Evolutionary conservation across 179 eudicot species (phyloP).

Genomic region (Beta lomatogona): DNA sequence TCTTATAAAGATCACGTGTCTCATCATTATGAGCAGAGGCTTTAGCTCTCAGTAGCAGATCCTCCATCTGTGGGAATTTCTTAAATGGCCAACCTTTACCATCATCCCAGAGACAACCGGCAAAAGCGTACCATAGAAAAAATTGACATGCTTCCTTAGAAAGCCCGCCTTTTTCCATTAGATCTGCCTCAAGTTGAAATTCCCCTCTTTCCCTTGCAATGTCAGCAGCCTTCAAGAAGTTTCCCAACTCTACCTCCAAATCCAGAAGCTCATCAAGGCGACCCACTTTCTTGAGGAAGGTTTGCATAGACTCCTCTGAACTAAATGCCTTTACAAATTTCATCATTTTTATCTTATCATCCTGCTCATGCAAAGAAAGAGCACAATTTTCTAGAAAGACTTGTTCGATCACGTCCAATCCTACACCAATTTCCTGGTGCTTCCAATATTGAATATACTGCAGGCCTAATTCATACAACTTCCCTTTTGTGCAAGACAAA

Average conservation of each 20-base stretch:
- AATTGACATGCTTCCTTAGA: constrained; percentile 41
- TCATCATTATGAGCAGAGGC: constrained; percentile 29
- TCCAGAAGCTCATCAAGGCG: constrained; percentile 52
- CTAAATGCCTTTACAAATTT: constrained; percentile 54
- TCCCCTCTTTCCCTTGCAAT: constrained; percentile 53
- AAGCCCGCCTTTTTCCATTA: constrained; percentile 40
- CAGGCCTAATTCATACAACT: constrained; percentile 55
- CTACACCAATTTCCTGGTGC: constrained; percentile 29
- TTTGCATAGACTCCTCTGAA: constrained; percentile 44
- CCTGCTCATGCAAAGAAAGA: constrained; percentile 26
- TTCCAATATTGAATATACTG: constrained; percentile 63
- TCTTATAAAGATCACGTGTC: constrained; percentile 30
- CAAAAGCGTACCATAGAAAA: constrained; percentile 35
- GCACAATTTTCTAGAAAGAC: constrained; percentile 63
- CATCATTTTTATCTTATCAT: constrained; percentile 49
- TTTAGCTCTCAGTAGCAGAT: constrained; percentile 44
- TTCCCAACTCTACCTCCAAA: constrained; percentile 54
- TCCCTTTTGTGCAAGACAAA: constrained; percentile 58
- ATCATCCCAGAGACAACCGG: constrained; percentile 40
- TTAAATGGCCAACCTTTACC: constrained; percentile 60
- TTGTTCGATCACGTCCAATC: constrained; percentile 42
- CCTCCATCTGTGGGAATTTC: constrained; percentile 35
- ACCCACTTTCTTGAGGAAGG: constrained; percentile 38
- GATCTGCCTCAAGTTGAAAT: constrained; percentile 48
- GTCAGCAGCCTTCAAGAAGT: constrained; percentile 54